A percentile compares a stretch with the other conserved stretches of the same genome.
Conservation (phyloP, 2,329 filamentous ascomycete genomes). For the Penicillium aurantiogriseum region DNA sequence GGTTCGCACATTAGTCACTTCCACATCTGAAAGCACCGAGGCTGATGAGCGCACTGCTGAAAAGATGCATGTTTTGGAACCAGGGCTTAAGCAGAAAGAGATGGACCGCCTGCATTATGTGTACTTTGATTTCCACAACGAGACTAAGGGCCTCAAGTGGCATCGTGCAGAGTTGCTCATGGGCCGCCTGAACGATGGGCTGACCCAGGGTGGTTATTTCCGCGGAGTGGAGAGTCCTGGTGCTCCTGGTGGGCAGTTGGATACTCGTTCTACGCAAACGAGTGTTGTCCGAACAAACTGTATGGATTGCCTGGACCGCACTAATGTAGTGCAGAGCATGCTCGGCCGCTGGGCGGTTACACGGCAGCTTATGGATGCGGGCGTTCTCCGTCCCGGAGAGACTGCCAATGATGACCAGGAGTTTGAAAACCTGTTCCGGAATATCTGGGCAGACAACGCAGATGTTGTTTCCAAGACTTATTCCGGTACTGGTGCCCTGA, state of each 20-base stretch:
- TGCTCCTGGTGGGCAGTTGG: slow-evolving; percentile 66
- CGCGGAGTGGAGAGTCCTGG: slow-evolving; percentile 83
- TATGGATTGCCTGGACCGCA: slow-evolving; percentile 98
- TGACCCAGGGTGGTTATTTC: slow-evolving; percentile 85
- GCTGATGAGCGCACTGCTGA: slow-evolving; percentile 68
- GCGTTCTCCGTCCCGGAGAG: slow-evolving; percentile 72
- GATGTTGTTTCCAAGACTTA: slow-evolving; percentile 92
- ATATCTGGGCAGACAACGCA: slow-evolving; percentile 97
- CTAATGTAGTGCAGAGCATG: slow-evolving; percentile 98
- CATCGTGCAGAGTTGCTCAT: slow-evolving; percentile 85
- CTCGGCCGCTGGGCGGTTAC: slow-evolving; percentile 85
- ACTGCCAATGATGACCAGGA: slow-evolving; percentile 73
- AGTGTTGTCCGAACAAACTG: slow-evolving; percentile 96
- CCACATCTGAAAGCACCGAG: slow-evolving; percentile 64
- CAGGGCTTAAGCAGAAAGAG: slow-evolving; percentile 56
- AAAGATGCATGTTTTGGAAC: slow-evolving; percentile 77
- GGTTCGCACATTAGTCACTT: slow-evolving; percentile 70
- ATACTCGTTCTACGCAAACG: slow-evolving; percentile 76
- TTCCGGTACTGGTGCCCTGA: slow-evolving; percentile 93
- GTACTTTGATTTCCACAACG: slow-evolving; percentile 98
- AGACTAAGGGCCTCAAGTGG: slow-evolving; percentile 94
- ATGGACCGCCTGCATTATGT: slow-evolving; percentile 90
- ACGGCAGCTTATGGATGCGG: slow-evolving; percentile 81
- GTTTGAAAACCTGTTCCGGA: slow-evolving; percentile 92
- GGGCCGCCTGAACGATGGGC: slow-evolving; percentile 72